Percentiles rank a stretch among this genome's conserved stretches.
These are phyloP conservation scores for Brassica rapa DNA, from an alignment of 345 rosid genomes.

Conservation along the genomic window DNA sequence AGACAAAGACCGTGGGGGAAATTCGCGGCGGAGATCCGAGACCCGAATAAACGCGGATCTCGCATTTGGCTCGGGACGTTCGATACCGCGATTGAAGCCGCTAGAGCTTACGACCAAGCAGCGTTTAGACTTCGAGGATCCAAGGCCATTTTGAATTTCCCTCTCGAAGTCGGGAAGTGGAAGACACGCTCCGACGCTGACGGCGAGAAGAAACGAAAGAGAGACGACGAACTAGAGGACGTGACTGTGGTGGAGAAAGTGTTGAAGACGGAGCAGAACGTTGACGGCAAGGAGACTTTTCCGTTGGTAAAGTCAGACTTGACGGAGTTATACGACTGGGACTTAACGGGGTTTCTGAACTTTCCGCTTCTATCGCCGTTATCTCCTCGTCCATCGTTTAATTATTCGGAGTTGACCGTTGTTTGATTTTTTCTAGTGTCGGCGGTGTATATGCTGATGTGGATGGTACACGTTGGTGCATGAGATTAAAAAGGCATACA, in stretches of 20 bases:
- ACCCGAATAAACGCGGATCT: slow-evolving; percentile 70
- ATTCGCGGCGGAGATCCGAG: slow-evolving; percentile 95
- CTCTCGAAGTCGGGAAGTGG: slow-evolving; percentile 71
- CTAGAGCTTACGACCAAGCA: slow-evolving; percentile 80
- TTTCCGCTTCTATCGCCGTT: slow-evolving; percentile 62
- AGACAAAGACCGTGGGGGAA: slow-evolving; percentile 94
- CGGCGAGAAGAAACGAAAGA: slow-evolving; percentile 52
- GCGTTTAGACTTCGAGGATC: slow-evolving; percentile 83
- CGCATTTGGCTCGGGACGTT: slow-evolving; percentile 92
- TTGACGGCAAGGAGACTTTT: slow-evolving; percentile 25
- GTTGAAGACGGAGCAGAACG: slow-evolving; percentile 40
- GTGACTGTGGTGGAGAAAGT: slow-evolving; percentile 19
- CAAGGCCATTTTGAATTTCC: slow-evolving; percentile 84
- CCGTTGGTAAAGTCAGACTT: slow-evolving; percentile 51
- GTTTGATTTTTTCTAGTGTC: slow-evolving; percentile 13
- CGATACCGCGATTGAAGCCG: slow-evolving; percentile 71
- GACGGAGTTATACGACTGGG: slow-evolving; percentile 42
- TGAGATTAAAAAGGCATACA: slow-evolving; percentile 2
- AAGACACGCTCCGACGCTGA: slow-evolving; percentile 34
- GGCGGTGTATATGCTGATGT: slow-evolving; percentile 31
- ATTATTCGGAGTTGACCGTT: slow-evolving; percentile 36
- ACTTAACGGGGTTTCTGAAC: slow-evolving; percentile 51
- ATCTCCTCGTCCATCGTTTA: slow-evolving; percentile 45
- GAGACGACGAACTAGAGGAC: slow-evolving; percentile 26
- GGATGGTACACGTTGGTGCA: slow-evolving; percentile 26